A percentile compares a stretch with the other conserved stretches of the same genome.
Evolutionary conservation across 164 flowering plant genomes (phyloP).

Genomic region (Cinnamomum micranthum): DNA sequence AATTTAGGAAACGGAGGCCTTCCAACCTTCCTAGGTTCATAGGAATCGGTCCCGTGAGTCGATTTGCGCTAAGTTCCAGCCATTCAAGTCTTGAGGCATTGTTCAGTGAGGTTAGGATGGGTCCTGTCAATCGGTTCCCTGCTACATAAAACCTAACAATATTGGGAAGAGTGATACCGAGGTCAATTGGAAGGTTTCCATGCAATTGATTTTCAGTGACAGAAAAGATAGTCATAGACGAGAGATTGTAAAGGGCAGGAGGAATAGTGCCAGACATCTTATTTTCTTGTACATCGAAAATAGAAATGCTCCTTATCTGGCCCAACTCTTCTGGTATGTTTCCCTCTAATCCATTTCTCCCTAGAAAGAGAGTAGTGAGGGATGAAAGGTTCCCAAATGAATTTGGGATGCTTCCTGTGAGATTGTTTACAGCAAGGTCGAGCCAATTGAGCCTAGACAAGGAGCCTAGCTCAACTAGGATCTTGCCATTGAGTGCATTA

Average conservation of each 20-base stretch:
- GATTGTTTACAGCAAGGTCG: neutral
- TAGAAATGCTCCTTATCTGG: neutral
- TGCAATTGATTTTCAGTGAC: neutral
- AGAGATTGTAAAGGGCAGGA: constrained; percentile 6
- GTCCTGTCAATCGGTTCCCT: neutral
- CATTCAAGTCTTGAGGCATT: neutral
- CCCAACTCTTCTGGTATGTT: neutral
- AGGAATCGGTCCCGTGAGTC: constrained; percentile 9
- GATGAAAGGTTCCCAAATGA: constrained; percentile 6
- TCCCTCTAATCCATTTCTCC: neutral
- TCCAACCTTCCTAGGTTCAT: neutral
- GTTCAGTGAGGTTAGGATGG: neutral
- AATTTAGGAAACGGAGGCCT: neutral
- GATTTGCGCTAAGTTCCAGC: constrained; percentile 4
- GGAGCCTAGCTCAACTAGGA: constrained; percentile 6
- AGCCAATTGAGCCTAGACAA: neutral
- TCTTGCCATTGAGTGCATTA: constrained; percentile 4
- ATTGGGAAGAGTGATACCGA: constrained; percentile 1
- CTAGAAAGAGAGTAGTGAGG: neutral
- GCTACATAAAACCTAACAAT: neutral
- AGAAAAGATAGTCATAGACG: neutral
- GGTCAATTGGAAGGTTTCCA: neutral
- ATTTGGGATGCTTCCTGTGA: constrained; percentile 10
- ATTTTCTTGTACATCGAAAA: neutral
- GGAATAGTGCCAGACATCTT: constrained; percentile 2